Conservation (phyloP, 2,329 filamentous ascomycete genomes). For the Calonectria fujianensis region DNA sequence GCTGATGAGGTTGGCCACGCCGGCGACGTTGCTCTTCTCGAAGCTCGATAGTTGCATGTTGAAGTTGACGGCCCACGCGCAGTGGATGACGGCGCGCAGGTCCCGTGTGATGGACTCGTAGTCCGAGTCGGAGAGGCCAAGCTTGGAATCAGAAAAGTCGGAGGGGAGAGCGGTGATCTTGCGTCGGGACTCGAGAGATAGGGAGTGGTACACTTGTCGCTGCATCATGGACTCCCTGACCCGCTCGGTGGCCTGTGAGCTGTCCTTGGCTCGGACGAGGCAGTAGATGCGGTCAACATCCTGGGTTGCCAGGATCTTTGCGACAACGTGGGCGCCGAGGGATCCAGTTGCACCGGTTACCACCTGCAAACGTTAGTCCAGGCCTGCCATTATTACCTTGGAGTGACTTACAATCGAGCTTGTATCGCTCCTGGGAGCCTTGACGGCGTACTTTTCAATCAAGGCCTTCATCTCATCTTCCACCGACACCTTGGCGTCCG, state of each 20-base stretch:
- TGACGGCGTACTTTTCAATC: conserved; percentile 50
- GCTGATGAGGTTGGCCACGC: conserved; percentile 65
- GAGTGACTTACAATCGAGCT: conserved; percentile 44
- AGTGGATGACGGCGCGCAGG: conserved; percentile 68
- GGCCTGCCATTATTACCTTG: too few relatives aligned
- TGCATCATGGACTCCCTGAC: conserved; percentile 49
- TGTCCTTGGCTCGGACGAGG: conserved; percentile 66
- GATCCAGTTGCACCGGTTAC: conserved; percentile 80
- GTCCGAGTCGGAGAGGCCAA: conserved; percentile 50
- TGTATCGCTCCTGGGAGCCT: conserved; percentile 33
- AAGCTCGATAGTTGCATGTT: conserved; percentile 71
- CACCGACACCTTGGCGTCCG: conserved; percentile 49
- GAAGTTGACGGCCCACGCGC: conserved; percentile 75
- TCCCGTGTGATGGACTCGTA: conserved; percentile 55
- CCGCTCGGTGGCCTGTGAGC: conserved; percentile 1
- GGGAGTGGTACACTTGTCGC: conserved; percentile 59
- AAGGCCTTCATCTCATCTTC: conserved; percentile 56
- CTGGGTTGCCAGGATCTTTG: conserved; percentile 75
- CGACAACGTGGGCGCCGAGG: conserved; percentile 76
- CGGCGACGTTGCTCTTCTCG: conserved; percentile 67
- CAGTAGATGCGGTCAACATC: conserved; percentile 70
- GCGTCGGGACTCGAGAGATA: conserved; percentile 49
- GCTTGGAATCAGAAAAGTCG: conserved; percentile 40
- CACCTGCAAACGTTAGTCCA: conserved; percentile 55
- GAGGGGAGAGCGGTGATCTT: conserved; percentile 49